These are phyloP conservation scores for Liquidambar formosana DNA, from an alignment of 164 flowering plant species.

Conservation along the genomic window DNA sequence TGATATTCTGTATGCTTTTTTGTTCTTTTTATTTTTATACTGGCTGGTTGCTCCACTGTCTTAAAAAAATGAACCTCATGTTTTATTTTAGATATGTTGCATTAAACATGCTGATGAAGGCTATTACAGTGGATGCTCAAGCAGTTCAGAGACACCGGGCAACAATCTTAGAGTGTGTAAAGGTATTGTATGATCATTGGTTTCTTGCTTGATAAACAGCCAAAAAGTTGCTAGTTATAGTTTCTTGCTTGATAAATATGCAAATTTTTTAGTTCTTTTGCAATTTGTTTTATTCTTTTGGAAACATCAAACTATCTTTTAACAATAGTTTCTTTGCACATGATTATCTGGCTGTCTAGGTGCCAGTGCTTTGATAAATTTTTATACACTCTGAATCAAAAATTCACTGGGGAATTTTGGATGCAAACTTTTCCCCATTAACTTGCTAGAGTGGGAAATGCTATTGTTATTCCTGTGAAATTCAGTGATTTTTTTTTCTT, in stretches of 20 bases:
- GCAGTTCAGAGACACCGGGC: slow-evolving; percentile 97
- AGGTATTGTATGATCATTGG: slow-evolving; percentile 46
- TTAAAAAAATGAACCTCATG: neutral
- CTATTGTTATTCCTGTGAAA: neutral
- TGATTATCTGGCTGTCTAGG: neutral
- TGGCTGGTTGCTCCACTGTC: neutral
- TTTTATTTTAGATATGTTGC: slow-evolving; percentile 86
- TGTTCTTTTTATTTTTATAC: neutral
- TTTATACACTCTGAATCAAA: neutral
- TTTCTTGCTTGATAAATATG: too few species aligned
- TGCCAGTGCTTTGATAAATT: neutral
- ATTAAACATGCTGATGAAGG: slow-evolving; percentile 92
- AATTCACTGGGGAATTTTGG: neutral
- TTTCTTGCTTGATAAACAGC: too few species aligned
- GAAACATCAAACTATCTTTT: neutral
- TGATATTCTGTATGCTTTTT: neutral
- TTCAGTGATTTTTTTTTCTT: neutral
- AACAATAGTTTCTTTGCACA: neutral
- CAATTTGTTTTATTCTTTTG: neutral
- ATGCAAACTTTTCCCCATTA: neutral
- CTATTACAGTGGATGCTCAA: slow-evolving; percentile 84
- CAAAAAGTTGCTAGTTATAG: neutral
- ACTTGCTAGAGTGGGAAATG: neutral
- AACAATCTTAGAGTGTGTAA: slow-evolving; percentile 96
- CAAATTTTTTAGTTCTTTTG: neutral